Conservation (phyloP, 495 filamentous ascomycete species). For the Margaritispora aquatica region DNA sequence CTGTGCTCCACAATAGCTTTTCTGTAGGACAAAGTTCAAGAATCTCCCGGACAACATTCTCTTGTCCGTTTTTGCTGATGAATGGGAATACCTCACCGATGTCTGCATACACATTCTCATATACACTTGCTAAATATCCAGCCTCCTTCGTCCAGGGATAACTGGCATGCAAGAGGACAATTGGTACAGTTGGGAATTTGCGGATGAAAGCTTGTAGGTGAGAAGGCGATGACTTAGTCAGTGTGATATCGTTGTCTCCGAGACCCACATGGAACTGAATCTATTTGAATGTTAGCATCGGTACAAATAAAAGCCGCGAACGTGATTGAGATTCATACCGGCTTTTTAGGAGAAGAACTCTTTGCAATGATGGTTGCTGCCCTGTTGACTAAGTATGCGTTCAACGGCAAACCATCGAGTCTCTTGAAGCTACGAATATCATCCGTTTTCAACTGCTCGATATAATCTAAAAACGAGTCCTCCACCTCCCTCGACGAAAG, state of each 20-base stretch:
- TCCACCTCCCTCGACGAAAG: conserved; percentile 2
- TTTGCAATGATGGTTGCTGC: conserved; percentile 41
- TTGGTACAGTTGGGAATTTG: conserved; percentile 57
- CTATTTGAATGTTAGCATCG: neutral
- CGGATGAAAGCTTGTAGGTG: conserved; percentile 71
- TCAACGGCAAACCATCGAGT: conserved; percentile 14
- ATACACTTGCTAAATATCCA: conserved; percentile 74
- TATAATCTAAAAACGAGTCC: conserved; percentile 18
- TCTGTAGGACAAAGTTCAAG: conserved; percentile 70
- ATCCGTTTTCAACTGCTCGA: neutral
- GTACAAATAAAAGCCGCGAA: too few relatives aligned
- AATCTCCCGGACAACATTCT: conserved; percentile 63
- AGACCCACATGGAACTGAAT: conserved; percentile 85
- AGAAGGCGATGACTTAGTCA: conserved; percentile 66
- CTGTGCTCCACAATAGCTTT: conserved; percentile 81
- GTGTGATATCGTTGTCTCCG: conserved; percentile 74
- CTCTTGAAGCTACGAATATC: conserved; percentile 13
- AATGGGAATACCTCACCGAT: conserved; percentile 83
- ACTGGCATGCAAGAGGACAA: conserved; percentile 76
- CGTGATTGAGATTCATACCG: too few relatives aligned
- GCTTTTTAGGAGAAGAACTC: conserved; percentile 48
- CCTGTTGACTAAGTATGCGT: conserved; percentile 36
- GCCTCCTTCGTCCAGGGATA: conserved; percentile 83
- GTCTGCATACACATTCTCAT: conserved; percentile 79
- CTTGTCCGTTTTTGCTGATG: conserved; percentile 74